Base-by-base conservation (phyloP, 2,329 filamentous ascomycete genomes). In the Stachybotrys chlorohalonatus region DNA sequence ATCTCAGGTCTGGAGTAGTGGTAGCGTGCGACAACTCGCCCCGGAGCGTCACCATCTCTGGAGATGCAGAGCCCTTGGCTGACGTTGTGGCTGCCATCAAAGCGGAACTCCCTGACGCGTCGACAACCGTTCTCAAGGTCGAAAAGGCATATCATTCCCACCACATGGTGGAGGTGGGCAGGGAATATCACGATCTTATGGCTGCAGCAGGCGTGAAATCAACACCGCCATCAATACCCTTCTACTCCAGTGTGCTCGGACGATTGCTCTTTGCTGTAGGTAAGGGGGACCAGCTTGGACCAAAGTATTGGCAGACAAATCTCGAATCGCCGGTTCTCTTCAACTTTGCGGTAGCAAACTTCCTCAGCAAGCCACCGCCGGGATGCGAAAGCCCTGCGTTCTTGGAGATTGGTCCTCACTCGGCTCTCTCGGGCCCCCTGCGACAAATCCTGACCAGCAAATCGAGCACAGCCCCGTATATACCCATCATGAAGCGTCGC, bases 111-210 rank as follows among this genome's bases (percentile, higher is more conserved):
- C 66, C 69, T 0, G 67, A 65, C 15, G 64, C 64, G 0, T 63
- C 70, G 16, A 63, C 66, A 1, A 63, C 68, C 1, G 49, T 62
- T 7, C 58, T 76, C 2, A 68, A 69, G 47, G 68, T 73, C 1
- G 66, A 72, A n/a, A 70, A 65, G 53, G 73, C 73, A 0, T 77
- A 75, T 53, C 74, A 76, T 61, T 76, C 74, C 0, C 61, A 66
- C 32, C 68, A 70, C 48, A 70, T 72, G 68, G 53, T 54, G 1
- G 59, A 59, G 3, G 60, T 68, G 11, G 63, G 63, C 11, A 47
- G 45, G 1, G 39, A 54, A 4, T 70, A 69, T 55, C 52, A 62
- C 31, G 61, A 57, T 13, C 54, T 48, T 17, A 53, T 56, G 51
- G 52, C 52, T 53, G 54, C 53, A 30, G 57, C 61, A 46, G 51